Conservation (phyloP, 169 alveolate species). For the Eimeria sp. region DNA sequence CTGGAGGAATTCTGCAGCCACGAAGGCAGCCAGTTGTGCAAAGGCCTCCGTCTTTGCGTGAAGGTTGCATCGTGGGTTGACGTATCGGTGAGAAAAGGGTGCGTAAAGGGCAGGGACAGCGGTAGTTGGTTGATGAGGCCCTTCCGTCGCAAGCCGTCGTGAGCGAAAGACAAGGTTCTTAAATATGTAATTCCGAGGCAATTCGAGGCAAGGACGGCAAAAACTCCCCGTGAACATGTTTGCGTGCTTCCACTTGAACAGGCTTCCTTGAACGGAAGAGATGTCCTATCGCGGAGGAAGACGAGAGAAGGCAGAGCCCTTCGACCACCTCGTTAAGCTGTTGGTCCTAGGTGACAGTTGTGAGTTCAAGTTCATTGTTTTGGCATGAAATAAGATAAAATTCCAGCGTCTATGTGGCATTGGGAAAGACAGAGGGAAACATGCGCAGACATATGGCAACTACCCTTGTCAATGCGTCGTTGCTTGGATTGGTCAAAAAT, state of each 20-base stretch:
- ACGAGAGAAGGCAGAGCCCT: slow-evolving; percentile 73
- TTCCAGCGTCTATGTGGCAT: background rate
- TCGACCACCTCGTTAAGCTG: slow-evolving; percentile 77
- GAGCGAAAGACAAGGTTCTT: background rate
- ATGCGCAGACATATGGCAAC: background rate
- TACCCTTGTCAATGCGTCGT: background rate
- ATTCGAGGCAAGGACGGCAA: too few relatives aligned
- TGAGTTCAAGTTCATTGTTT: background rate
- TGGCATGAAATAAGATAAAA: background rate
- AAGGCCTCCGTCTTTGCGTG: background rate
- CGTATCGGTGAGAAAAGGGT: background rate
- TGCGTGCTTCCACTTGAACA: background rate
- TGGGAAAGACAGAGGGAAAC: background rate
- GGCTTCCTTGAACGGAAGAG: slow-evolving; percentile 67
- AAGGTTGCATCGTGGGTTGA: slow-evolving; percentile 12
- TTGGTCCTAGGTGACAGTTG: slow-evolving; percentile 75
- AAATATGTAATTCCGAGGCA: background rate
- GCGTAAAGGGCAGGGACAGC: background rate
- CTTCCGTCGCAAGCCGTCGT: background rate
- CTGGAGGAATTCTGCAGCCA: slow-evolving; percentile 7
- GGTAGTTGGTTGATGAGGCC: background rate
- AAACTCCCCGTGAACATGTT: background rate
- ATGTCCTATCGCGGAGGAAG: slow-evolving; percentile 61
- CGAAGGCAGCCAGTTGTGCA: slow-evolving; percentile 2
- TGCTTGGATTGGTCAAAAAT: background rate